Conservation (phyloP, 78 protist species). For the Isochrysis galbana region DNA sequence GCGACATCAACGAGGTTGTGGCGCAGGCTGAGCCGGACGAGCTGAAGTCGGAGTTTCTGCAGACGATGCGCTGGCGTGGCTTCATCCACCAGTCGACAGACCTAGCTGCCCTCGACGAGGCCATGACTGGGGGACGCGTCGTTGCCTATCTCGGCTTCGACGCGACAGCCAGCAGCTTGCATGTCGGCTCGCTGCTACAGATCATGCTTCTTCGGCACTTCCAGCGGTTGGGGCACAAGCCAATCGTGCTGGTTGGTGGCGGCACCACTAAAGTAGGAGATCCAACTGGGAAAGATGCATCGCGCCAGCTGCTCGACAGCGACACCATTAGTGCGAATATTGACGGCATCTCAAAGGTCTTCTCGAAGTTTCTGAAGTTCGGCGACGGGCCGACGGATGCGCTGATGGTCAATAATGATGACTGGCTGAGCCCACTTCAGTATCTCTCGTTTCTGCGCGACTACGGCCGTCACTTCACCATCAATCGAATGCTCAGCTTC, state of each 20-base stretch:
- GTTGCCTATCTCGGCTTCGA: constrained; percentile 45
- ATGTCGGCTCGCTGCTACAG: constrained; percentile 38
- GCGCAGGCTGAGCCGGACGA: neutral
- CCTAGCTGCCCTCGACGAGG: constrained; percentile 6
- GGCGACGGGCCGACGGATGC: constrained; percentile 52
- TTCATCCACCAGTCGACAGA: constrained; percentile 17
- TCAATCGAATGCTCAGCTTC: constrained; percentile 54
- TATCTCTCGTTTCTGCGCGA: constrained; percentile 42
- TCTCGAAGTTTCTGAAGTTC: constrained; percentile 26
- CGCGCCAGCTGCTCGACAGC: neutral
- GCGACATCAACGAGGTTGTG: no score
- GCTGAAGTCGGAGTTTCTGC: neutral
- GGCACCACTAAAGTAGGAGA: constrained; percentile 49
- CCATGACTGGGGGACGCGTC: neutral
- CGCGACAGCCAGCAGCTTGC: constrained; percentile 38
- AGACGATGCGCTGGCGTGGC: constrained; percentile 10
- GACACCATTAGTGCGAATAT: neutral
- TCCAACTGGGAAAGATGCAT: constrained; percentile 36
- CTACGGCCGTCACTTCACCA: constrained; percentile 49
- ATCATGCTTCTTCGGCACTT: constrained; percentile 46
- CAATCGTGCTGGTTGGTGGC: constrained; percentile 44
- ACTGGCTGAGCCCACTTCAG: constrained; percentile 1
- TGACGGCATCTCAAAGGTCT: neutral
- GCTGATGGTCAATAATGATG: constrained; percentile 43
- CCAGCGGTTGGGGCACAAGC: constrained; percentile 46